Evolutionary conservation across 1,284 basidiomycete genomes (phyloP).

Genomic region (Ganoderma boninense): DNA sequence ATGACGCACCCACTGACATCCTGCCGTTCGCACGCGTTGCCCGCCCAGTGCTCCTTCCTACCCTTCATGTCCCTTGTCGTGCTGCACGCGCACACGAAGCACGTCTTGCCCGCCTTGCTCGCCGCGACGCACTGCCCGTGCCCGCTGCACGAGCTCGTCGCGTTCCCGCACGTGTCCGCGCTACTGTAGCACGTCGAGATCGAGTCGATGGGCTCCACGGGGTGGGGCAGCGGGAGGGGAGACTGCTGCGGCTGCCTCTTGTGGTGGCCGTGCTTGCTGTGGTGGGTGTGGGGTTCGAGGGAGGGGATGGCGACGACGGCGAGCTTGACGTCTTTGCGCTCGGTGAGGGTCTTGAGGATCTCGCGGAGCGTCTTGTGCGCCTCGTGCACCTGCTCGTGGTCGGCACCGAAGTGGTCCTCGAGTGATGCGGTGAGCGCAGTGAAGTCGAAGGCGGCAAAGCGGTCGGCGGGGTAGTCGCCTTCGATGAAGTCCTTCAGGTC

Average conservation of each 20-base stretch:
- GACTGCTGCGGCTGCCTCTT: constrained; percentile 58
- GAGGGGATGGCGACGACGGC: constrained; percentile 60
- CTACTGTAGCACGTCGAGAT: constrained; percentile 72
- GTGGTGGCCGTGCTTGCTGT: constrained; percentile 40
- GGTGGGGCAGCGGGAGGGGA: constrained; percentile 56
- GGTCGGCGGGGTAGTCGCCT: constrained; percentile 47
- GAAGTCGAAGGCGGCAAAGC: constrained; percentile 71
- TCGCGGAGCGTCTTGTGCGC: constrained; percentile 54
- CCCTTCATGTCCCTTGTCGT: constrained; percentile 57
- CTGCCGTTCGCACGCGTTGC: constrained; percentile 75
- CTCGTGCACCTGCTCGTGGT: constrained; percentile 62
- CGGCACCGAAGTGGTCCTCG: constrained; percentile 52
- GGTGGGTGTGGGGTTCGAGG: constrained; percentile 7
- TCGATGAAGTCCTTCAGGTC: constrained; percentile 61
- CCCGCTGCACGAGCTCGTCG: constrained; percentile 73
- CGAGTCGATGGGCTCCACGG: constrained; percentile 61
- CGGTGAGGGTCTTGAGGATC: constrained; percentile 51
- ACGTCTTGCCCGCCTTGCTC: constrained; percentile 68
- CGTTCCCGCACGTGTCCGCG: constrained; percentile 62
- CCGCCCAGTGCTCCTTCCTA: constrained; percentile 74
- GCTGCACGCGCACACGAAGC: constrained; percentile 77
- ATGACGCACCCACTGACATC: constrained; percentile 77
- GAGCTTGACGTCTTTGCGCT: constrained; percentile 52
- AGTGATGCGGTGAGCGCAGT: constrained; percentile 54
- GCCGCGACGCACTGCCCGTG: constrained; percentile 71